Conservation (phyloP, 176 grass and related monocot species). For the Panicum miliaceum region DNA sequence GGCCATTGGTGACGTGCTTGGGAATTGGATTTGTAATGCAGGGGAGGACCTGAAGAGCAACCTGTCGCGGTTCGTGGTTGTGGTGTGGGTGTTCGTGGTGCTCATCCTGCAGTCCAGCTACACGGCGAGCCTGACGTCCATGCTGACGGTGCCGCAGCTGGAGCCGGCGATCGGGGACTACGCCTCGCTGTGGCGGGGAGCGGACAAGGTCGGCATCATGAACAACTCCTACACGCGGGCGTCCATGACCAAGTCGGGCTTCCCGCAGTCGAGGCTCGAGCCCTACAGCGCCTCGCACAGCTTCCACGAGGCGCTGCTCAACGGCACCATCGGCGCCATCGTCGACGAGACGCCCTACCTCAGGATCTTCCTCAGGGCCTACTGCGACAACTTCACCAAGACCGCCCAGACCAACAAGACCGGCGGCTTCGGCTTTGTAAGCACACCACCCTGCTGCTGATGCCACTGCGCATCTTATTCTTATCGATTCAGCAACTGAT, state of each 20-base stretch:
- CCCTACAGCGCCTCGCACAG: slow-evolving; percentile 28
- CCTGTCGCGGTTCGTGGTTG: slow-evolving; percentile 56
- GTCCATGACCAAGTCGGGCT: slow-evolving; percentile 37
- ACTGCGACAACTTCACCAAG: slow-evolving; percentile 58
- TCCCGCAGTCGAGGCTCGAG: slow-evolving; percentile 44
- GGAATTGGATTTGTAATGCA: slow-evolving; percentile 12
- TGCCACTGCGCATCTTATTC: neutral
- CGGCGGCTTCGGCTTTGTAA: slow-evolving; percentile 78
- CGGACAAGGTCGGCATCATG: slow-evolving; percentile 54
- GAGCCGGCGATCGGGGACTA: slow-evolving; percentile 49
- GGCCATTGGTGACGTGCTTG: neutral
- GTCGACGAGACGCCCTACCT: slow-evolving; percentile 76
- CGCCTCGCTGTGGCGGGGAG: slow-evolving; percentile 24
- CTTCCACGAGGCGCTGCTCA: slow-evolving; percentile 50
- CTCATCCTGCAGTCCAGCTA: slow-evolving; percentile 83
- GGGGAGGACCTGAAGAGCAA: slow-evolving; percentile 64
- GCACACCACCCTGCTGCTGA: neutral
- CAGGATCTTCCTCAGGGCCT: slow-evolving; percentile 57
- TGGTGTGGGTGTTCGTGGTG: slow-evolving; percentile 80
- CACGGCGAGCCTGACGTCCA: slow-evolving; percentile 82
- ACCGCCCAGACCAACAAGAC: slow-evolving; percentile 50
- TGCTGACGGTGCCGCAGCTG: slow-evolving; percentile 68
- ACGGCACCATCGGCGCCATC: slow-evolving; percentile 53
- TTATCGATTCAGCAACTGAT: neutral
- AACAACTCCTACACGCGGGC: slow-evolving; percentile 56